Base-by-base conservation (phyloP, 192 early-diverging fungal genomes). In the Coemansia sp. region DNA sequence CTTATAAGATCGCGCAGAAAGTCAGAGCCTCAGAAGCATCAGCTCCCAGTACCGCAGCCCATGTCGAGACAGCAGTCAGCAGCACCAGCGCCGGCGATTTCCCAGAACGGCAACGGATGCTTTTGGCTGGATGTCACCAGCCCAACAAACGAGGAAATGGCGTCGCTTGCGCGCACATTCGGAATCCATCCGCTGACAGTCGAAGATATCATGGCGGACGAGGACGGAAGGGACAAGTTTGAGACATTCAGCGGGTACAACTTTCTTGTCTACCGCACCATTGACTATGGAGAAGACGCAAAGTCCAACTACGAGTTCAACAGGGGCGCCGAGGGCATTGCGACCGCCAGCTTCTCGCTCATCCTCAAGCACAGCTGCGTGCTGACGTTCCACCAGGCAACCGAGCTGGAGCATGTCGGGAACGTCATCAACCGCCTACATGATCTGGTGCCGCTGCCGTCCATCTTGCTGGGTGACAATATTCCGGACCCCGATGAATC, bases 141-240 rank as follows among this genome's bases (percentile, higher is more conserved):
- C 0, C 88, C 90, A 26, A 85, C 79, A 10, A 72, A 83, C 28
- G 63, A 67, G 31, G 90, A 92, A 40, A 90, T 93, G 87, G 71
- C 75, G 18, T 66, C 80, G 0, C 58, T 92, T 20, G 83, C 85
- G 10, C 73, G 90, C 69, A 76, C 87, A 15, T 92, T 94, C 49
- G 78, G 84, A 57, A 86, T 93, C 55, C 92, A 94, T 68, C 90
- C 92, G 40, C 80, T 93, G 29, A 94, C 90, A 0, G 83, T 86
- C 29, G 96, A 99, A 82, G 97, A 99, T 68, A 98, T 99, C 52
- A 69, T 79, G 72, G 70, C 85, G 25, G 93, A 90, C 12, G 89
- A 95, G 43, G 95, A 96, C 40, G 87, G 88, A 18, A 82, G 95
- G 9, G 97, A 99, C 81, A 99, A 99, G 68, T 95, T 92, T 70